Evolutionary conservation across 345 rosid genomes (phyloP), one percentile per base, ranked within the genome.

Genomic region (Kandelia obovata): DNA sequence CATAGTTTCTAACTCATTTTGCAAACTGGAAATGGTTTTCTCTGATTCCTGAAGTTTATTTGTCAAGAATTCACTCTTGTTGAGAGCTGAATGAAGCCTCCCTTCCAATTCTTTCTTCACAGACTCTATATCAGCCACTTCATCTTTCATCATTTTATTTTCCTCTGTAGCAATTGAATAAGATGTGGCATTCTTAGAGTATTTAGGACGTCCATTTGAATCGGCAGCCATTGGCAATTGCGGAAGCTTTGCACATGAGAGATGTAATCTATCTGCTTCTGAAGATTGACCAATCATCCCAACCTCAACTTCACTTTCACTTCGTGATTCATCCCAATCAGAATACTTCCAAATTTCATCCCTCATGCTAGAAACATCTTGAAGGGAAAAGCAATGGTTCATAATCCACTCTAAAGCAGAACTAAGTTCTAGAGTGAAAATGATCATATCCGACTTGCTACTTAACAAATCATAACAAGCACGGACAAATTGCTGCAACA

Each of bases 341-440:
- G 80, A 78, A 56, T 84, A 84, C 80, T 86, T 89, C 81, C 81
- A 83, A 30, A 88, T 77, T 68, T 79, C 92, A 66, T 88, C 84
- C 78, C 76, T 87, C 92, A 87, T 94, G 90, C 89, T 87, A 66
- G 97, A 83, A 86, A 89, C 96, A 82, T 91, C 96, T 85, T 91
- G 97, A 61, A 91, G 82, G 66, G 99, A 89, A 73, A 91, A 91
- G 66, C 99, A 91, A 46, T 91, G 95, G 75, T 85, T 91, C 70
- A 89, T 81, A 61, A 85, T 85, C 97, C 99, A 95, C 66, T 88
- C 96, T 78, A 95, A 70, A 62, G 92, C 65, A 61, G 77, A 75
- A 77, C 81, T 72, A 39, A 90, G 71, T 74, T 88, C 97, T 75
- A 83, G 67, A 17, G 83, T 61, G 78, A 95, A 88, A 72, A 71